Conservation (phyloP, 352 stramenopile genomes). For the Pythium rishiriense region DNA sequence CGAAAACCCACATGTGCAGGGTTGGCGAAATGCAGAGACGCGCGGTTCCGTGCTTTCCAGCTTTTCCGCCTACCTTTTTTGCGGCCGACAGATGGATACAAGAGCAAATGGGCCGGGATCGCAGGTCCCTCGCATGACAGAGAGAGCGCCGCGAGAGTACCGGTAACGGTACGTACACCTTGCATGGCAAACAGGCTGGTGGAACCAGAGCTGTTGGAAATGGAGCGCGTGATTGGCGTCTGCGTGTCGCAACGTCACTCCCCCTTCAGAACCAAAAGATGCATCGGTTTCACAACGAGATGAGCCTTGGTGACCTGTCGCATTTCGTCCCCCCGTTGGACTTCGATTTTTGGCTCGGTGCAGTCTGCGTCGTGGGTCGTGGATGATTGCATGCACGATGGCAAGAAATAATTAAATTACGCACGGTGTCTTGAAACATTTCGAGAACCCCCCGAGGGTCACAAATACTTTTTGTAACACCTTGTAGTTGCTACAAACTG, state of each 20-base stretch:
- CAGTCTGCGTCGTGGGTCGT: neutral
- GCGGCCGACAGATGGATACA: slow-evolving; percentile 5
- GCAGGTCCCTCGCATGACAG: too few species aligned
- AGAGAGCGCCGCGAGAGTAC: too few species aligned
- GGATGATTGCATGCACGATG: neutral
- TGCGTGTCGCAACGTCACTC: slow-evolving; percentile 19
- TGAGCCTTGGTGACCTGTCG: neutral
- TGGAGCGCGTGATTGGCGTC: slow-evolving; percentile 5
- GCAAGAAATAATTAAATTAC: neutral
- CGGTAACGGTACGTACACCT: too few species aligned
- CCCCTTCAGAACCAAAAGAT: neutral
- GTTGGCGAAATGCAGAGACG: neutral
- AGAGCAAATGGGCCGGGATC: neutral
- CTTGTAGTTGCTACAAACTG: slow-evolving; percentile 23
- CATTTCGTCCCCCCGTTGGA: neutral
- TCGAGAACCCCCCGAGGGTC: neutral
- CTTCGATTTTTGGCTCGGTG: neutral
- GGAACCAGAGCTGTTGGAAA: neutral
- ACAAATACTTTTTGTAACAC: slow-evolving; percentile 24
- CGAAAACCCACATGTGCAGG: neutral
- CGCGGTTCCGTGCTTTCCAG: neutral
- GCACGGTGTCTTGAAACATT: neutral
- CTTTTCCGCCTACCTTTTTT: neutral
- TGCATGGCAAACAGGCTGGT: neutral
- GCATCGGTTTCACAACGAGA: neutral